Base-by-base conservation (phyloP, 257 asterid species). In the Solanum chiquidenum region DNA sequence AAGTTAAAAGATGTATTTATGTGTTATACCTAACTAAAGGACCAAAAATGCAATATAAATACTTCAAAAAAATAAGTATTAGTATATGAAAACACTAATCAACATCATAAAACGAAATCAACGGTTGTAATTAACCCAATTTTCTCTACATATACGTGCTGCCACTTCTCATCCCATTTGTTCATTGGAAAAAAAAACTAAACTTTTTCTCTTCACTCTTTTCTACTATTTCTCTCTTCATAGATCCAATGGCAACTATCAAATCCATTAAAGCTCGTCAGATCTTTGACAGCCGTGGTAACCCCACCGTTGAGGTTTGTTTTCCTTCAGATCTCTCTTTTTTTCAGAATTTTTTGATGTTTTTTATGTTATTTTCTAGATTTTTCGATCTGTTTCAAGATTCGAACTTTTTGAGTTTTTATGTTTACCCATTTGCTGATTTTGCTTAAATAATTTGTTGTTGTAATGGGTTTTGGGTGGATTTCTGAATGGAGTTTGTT, bases 271-370 rank as follows among this genome's bases (percentile, higher is more conserved):
- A 93, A 87, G 97, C 98, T 87, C 96, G 98, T 55, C 98, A 95
- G 94, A 94, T 95, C 93, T 95, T 95, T 90, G 98, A 95, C 94
- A 95, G 98, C 89, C 95, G 98, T 86, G 98, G 98, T 18, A 95
- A 95, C 86, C 98, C 98, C 4, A 95, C 98, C 4, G 97, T 95
- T 75, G 98, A 95, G 98, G 98, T 95, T 83, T 18, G 93, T 87
- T 27, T 77, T 88, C 85, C 62, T 6, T 75, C 52, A 55, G 87
- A 68, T 31, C 40, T 37, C 72, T 2, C 11, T n/a, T 55, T 77
- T n/a, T n/a, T 27, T 42, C 29, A 16, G 76, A 14, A 40, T 25
- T 42, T 27, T 31, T 71, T 37, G 3, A 74, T 84, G 13, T 18
- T 62, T 37, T 58, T 37, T 9, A 60, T 86, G 27, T 44, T 60